Base-by-base conservation (phyloP, 768 basidiomycete species). In the Suillus americanus region DNA sequence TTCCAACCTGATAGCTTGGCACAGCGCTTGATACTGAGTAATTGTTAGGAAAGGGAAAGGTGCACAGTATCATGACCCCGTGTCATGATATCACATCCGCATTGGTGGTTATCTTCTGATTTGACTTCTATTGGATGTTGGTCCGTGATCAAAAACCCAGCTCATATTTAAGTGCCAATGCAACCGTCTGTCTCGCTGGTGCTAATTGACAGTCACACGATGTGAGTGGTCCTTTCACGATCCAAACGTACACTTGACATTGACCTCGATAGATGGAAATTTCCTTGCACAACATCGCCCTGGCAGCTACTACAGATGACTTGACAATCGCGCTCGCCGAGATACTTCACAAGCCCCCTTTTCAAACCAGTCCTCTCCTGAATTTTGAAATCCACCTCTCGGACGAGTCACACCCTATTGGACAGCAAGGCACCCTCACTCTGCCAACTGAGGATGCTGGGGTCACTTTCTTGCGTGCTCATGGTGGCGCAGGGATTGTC, bases 321-420 rank as follows among this genome's bases (percentile, higher is more conserved):
- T 57, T 79, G 37, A 74, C 74, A 48, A 37, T 73, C 13, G 72
- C 69, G n/a, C 72, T 79, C 7, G 79, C 77, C 1, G 67, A 71
- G 56, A 70, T 69, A 38, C 56, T 79, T 23, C 79, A 79, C 62
- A 75, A 71, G 8, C 66, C 75, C 0, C 79, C 79, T 0, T 79
- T 79, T 65, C 68, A 73, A 7, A 64, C 63, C 10, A 41, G 71
- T 2, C 69, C 72, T 13, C 53, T 46, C 1, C 46, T 77, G 28
- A 80, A 79, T 46, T 79, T 79, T 41, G 76, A 77, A 6, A 66
- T 79, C 5, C 2, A 67, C 14, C 54, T 70, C 23, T 0, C 50
- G 0, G 56, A 57, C 16, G 56, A 28, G 16, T 57, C 23, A 5
- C 16, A 38, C 23, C 23, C 23, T 5, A 67, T 72, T 4, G 72